Conservation (phyloP, 1,139 yeast genomes). For the Citeromyces hawaiiensis region DNA sequence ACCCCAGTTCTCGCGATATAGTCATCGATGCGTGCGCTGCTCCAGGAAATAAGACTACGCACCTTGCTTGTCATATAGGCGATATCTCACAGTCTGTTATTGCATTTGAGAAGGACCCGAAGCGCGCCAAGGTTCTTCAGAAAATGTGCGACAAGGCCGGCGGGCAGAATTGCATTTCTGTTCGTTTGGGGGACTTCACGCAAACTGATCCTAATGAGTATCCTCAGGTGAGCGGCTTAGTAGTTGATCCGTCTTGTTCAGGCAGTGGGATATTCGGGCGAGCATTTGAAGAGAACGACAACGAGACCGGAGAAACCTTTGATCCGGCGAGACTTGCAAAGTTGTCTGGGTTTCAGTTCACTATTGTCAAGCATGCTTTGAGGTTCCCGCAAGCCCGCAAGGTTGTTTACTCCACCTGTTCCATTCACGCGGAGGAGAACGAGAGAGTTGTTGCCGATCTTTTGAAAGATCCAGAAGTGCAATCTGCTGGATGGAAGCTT, state of each 20-base stretch:
- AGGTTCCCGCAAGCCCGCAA: conserved; percentile 61
- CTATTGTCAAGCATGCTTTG: conserved; percentile 81
- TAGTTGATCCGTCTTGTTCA: conserved; percentile 95
- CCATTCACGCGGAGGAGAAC: conserved; percentile 86
- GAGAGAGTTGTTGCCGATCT: conserved; percentile 81
- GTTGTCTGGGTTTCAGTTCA: conserved; percentile 74
- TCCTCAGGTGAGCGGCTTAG: conserved; percentile 57
- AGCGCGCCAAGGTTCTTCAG: conserved; percentile 56
- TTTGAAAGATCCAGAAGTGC: conserved; percentile 47
- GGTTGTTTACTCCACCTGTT: conserved; percentile 93
- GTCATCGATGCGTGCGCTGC: conserved; percentile 95
- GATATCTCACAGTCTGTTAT: conserved; percentile 29
- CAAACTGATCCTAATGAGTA: conserved; percentile 47
- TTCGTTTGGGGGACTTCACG: conserved; percentile 82
- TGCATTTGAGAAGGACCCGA: conserved; percentile 81
- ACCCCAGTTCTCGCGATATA: conserved; percentile 36
- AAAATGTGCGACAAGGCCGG: conserved; percentile 79
- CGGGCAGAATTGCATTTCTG: conserved; percentile 42
- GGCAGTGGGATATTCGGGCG: conserved; percentile 97
- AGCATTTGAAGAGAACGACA: conserved; percentile 35
- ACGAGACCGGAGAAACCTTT: conserved; percentile 22
- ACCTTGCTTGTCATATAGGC: conserved; percentile 53
- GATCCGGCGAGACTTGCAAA: conserved; percentile 52
- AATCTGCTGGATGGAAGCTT: conserved; percentile 61
- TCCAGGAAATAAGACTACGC: conserved; percentile 97